These are phyloP conservation scores for Oryza meyeriana DNA, from an alignment of 176 grass and related monocot genomes.

Conservation along the genomic window DNA sequence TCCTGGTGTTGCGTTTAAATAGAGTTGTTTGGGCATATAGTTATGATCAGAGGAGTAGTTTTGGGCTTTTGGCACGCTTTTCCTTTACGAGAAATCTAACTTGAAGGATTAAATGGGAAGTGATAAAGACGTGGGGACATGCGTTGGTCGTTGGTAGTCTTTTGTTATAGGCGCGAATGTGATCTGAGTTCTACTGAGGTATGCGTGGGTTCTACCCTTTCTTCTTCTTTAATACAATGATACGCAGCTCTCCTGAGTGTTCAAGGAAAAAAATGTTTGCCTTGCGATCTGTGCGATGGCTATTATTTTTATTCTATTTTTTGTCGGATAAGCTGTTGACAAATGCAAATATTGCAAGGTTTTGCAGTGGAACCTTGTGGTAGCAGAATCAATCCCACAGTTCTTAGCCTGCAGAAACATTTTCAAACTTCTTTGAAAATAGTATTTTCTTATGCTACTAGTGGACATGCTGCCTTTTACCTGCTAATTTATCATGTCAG, in stretches of 20 bases:
- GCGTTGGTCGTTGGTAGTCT: no score
- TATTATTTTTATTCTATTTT: not conserved
- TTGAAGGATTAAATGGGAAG: not conserved
- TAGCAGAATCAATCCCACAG: not conserved
- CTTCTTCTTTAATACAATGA: no score
- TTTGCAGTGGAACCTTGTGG: not conserved
- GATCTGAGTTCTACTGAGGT: no score
- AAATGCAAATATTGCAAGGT: not conserved
- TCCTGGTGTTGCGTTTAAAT: not conserved
- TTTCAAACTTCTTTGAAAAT: not conserved
- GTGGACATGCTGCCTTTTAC: not conserved
- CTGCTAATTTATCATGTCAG: conserved; percentile 4
- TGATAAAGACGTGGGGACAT: not conserved
- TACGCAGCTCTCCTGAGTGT: no score
- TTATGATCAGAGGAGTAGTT: not conserved
- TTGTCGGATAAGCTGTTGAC: not conserved
- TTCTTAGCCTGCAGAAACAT: not conserved
- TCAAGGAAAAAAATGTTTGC: not conserved
- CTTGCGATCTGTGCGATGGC: not conserved
- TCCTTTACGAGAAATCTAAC: not conserved
- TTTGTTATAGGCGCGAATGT: no score
- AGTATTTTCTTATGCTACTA: not conserved
- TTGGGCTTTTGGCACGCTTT: not conserved
- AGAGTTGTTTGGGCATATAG: not conserved
- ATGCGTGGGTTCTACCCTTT: no score